A percentile compares a stretch with the other conserved stretches of the same genome.
Conservation (phyloP, 345 rosid species). For the Salix viminalis region DNA sequence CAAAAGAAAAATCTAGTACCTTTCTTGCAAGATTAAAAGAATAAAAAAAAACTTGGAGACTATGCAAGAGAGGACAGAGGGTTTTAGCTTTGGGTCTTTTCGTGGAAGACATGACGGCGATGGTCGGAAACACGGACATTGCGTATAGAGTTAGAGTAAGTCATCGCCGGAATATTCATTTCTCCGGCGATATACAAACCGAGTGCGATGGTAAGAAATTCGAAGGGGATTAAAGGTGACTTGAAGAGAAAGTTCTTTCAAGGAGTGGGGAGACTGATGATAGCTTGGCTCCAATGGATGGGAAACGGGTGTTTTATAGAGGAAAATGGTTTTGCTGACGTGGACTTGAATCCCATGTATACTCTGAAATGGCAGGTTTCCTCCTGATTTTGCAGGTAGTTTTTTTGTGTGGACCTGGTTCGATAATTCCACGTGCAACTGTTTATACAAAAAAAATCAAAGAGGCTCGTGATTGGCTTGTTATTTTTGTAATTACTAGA, state of each 20-base stretch:
- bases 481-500: neutral
- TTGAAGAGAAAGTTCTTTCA: neutral
- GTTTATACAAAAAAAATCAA: neutral
- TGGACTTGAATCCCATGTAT: constrained; percentile 15
- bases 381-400: neutral
- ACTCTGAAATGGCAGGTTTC: constrained; percentile 1
- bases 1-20: neutral
- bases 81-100: constrained; percentile 6
- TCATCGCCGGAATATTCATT: constrained; percentile 42
- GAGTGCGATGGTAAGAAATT: constrained; percentile 19
- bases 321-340: constrained; percentile 33
- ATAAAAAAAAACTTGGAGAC: constrained; percentile 5
- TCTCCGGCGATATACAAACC: constrained; percentile 40
- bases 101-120: constrained; percentile 69
- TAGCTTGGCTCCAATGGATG: neutral
- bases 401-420: neutral
- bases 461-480: neutral
- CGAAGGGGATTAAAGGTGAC: neutral
- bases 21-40: neutral
- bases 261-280: constrained; percentile 12
- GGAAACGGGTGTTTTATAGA: constrained; percentile 38
- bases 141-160: constrained; percentile 21
- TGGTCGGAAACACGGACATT: constrained; percentile 56
- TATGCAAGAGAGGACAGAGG: neutral
- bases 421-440: neutral